These are phyloP conservation scores for Fomitopsis betulina DNA, from an alignment of 1,284 basidiomycete genomes.

Conservation along the genomic window DNA sequence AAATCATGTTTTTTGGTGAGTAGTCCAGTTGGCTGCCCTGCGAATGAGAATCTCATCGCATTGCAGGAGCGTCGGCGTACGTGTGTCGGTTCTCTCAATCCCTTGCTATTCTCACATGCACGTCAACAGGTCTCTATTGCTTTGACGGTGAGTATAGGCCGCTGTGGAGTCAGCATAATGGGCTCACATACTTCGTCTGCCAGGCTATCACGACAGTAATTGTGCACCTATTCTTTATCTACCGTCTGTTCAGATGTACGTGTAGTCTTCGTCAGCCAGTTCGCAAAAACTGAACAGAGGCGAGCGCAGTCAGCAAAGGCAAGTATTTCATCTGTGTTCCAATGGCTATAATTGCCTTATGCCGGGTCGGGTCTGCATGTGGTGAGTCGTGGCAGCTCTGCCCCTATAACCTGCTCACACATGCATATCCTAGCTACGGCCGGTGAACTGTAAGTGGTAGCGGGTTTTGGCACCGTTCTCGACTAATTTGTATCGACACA, in stretches of 20 bases:
- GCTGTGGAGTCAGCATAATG: background rate
- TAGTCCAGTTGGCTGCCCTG: background rate
- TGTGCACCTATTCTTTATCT: conserved; percentile 21
- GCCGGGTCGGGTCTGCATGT: background rate
- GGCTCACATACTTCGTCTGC: background rate
- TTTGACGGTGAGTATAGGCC: conserved; percentile 8
- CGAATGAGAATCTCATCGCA: background rate
- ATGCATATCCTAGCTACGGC: conserved; percentile 10
- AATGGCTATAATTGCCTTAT: conserved; percentile 7
- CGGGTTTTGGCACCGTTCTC: background rate
- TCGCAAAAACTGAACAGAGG: background rate
- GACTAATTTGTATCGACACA: background rate
- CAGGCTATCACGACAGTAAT: conserved; percentile 16
- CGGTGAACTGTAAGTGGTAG: conserved; percentile 12
- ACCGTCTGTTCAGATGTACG: conserved; percentile 14
- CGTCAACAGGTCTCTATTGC: conserved; percentile 15
- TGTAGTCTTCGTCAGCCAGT: background rate
- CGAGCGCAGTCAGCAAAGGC: conserved; percentile 16
- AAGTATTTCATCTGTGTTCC: conserved; percentile 20
- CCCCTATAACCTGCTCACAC: no score
- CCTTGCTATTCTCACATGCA: background rate
- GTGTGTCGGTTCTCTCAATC: background rate
- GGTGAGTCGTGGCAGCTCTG: background rate
- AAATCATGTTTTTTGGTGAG: conserved; percentile 18
- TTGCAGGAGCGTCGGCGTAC: conserved; percentile 13